phyloP scores from a whole-genome alignment of 2,329 filamentous ascomycete species.

The Ceratocystis papillata region DNA sequence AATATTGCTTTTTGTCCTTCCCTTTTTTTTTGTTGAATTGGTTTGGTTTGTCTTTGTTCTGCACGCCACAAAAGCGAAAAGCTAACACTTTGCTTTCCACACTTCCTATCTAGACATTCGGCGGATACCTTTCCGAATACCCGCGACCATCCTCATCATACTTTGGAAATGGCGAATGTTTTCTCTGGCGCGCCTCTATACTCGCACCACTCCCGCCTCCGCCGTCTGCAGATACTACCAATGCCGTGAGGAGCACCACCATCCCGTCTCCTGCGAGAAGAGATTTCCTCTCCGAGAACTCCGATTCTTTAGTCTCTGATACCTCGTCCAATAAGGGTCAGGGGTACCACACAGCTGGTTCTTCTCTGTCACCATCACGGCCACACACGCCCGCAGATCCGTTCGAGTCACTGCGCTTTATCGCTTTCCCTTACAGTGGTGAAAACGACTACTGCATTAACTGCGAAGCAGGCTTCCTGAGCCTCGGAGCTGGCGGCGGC shows the following conservation, averaged over 20 bases:
- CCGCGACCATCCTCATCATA: slow-evolving; percentile 74
- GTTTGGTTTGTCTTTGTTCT: neutral
- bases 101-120: slow-evolving; percentile 53
- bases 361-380: slow-evolving; percentile 28
- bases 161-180: slow-evolving; percentile 94
- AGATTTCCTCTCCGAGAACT: slow-evolving; percentile 29
- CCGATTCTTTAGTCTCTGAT: slow-evolving; percentile 29
- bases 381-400: slow-evolving; percentile 28
- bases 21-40: neutral
- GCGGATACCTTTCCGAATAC: slow-evolving; percentile 84
- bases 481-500: slow-evolving; percentile 77
- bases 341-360: slow-evolving; percentile 9
- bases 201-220: slow-evolving; percentile 44
- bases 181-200: slow-evolving; percentile 52
- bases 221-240: slow-evolving; percentile 42
- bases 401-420: slow-evolving; percentile 72
- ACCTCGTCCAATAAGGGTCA: slow-evolving; percentile 21
- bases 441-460: slow-evolving; percentile 96
- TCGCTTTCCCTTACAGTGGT: slow-evolving; percentile 91
- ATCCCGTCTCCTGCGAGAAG: slow-evolving; percentile 29
- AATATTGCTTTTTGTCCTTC: neutral
- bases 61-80: neutral
- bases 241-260: slow-evolving; percentile 38
- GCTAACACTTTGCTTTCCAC: neutral
- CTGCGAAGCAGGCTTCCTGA: slow-evolving; percentile 75